Evolutionary conservation across 2,329 filamentous ascomycete species (phyloP).

Genomic region (Metarhizium brunneum): DNA sequence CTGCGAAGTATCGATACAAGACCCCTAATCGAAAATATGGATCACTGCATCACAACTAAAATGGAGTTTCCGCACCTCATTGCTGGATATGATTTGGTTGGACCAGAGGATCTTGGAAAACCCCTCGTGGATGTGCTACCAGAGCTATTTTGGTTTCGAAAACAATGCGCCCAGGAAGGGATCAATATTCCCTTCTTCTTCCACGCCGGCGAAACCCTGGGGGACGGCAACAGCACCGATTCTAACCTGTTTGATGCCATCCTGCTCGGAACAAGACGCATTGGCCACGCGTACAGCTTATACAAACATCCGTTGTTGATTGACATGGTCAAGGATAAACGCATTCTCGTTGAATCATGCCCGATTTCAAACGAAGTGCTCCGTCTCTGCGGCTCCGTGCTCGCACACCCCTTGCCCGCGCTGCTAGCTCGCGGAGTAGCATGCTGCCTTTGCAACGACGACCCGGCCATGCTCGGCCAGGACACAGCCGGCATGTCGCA

Average conservation of each 20-base stretch:
- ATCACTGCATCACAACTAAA: constrained; percentile 77
- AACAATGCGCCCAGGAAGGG: constrained; percentile 66
- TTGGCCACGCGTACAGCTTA: constrained; percentile 81
- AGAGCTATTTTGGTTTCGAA: constrained; percentile 88
- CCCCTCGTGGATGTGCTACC: constrained; percentile 70
- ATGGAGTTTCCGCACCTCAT: constrained; percentile 68
- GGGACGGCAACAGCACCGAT: constrained; percentile 64
- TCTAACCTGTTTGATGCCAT: constrained; percentile 82
- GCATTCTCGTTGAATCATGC: constrained; percentile 81
- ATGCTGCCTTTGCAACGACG: constrained; percentile 81
- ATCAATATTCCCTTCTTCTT: constrained; percentile 92
- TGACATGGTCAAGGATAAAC: constrained; percentile 80
- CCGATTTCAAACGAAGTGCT: constrained; percentile 87
- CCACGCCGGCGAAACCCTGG: constrained; percentile 83
- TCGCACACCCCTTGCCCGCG: constrained; percentile 72
- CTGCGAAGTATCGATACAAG: constrained; percentile 56
- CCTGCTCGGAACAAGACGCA: constrained; percentile 74
- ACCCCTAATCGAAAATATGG: constrained; percentile 70
- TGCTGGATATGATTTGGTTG: constrained; percentile 82
- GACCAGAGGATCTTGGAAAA: constrained; percentile 73
- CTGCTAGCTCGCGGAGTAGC: constrained; percentile 76
- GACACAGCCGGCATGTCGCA: constrained; percentile 75
- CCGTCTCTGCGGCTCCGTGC: constrained; percentile 65
- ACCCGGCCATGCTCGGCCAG: constrained; percentile 81
- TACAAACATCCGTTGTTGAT: constrained; percentile 87